A percentile compares a stretch with the other conserved stretches of the same genome.
phyloP scores from a whole-genome alignment of 2,329 filamentous ascomycete genomes.

The Leptographium wingfieldii region DNA sequence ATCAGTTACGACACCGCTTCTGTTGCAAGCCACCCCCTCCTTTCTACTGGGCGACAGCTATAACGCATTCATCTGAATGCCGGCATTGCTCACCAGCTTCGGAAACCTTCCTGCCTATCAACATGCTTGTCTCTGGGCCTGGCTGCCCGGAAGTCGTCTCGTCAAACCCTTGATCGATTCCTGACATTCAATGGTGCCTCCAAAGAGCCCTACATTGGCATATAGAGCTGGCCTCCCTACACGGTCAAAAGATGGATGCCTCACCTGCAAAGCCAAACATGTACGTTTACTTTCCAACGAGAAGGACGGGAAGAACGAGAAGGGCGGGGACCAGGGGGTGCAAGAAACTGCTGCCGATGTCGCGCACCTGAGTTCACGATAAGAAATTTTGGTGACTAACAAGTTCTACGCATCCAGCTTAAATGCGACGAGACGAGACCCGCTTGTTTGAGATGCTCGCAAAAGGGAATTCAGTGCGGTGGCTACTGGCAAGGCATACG shows the following conservation, averaged over 20 bases:
- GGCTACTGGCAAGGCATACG: slow-evolving; percentile 20
- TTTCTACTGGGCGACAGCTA: background rate
- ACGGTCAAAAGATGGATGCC: slow-evolving; percentile 5
- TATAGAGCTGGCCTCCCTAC: slow-evolving; percentile 7
- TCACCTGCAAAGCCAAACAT: slow-evolving; percentile 7
- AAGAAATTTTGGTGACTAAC: background rate
- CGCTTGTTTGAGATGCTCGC: slow-evolving; percentile 15
- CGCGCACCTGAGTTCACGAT: background rate
- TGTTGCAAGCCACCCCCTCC: background rate
- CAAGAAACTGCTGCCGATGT: background rate
- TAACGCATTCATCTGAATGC: background rate
- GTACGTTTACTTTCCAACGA: background rate
- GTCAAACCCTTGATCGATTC: background rate
- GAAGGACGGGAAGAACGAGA: background rate
- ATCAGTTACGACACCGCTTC: background rate
- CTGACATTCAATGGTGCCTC: slow-evolving; percentile 1
- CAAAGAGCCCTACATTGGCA: slow-evolving; percentile 1
- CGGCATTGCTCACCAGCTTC: background rate
- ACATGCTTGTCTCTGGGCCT: background rate
- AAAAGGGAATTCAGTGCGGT: slow-evolving; percentile 16
- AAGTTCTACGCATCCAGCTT: slow-evolving; percentile 7
- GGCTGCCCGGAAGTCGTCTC: background rate
- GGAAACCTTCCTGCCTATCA: background rate
- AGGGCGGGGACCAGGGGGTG: background rate
- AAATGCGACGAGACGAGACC: slow-evolving; percentile 20